Conservation (phyloP, 2,329 filamentous ascomycete genomes). For the Uncinocarpus reesii region DNA sequence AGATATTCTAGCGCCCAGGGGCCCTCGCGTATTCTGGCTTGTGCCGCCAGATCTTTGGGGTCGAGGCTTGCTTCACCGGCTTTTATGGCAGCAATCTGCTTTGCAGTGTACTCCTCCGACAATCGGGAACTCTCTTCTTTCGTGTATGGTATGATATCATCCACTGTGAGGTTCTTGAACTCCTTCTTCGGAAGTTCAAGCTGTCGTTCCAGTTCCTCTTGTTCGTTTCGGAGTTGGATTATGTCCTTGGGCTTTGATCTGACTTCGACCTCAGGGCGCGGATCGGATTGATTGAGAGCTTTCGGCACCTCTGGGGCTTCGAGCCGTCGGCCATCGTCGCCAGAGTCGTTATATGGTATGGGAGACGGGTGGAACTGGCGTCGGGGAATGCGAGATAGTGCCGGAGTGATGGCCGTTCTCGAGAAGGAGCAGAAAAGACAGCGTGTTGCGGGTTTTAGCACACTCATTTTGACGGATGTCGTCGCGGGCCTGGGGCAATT, state of each 20-base stretch:
- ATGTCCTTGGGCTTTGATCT: too few relatives aligned
- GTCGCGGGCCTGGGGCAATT: not conserved
- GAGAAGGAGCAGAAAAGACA: constrained; percentile 44
- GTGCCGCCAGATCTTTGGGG: constrained; percentile 60
- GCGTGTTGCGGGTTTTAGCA: constrained; percentile 39
- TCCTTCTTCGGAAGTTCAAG: constrained; percentile 25
- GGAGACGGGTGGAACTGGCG: constrained; percentile 42
- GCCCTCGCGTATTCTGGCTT: constrained; percentile 62
- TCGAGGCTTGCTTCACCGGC: constrained; percentile 70
- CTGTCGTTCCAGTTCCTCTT: not conserved
- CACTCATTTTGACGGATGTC: constrained; percentile 35
- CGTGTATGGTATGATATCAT: constrained; percentile 50
- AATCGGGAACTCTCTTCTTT: constrained; percentile 55
- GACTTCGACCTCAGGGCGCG: too few relatives aligned
- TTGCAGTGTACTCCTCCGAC: constrained; percentile 59
- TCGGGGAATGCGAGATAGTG: constrained; percentile 35
- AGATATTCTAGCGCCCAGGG: constrained; percentile 63
- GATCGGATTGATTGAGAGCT: too few relatives aligned
- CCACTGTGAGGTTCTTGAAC: constrained; percentile 19
- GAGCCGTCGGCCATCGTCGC: constrained; percentile 19
- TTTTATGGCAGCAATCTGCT: constrained; percentile 71
- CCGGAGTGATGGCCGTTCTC: constrained; percentile 22
- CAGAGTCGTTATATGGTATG: constrained; percentile 22
- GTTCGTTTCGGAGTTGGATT: too few relatives aligned
- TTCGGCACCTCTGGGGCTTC: constrained; percentile 26